Base-by-base conservation (phyloP, 148 eudicot genomes). In the Polygonum aviculare region DNA sequence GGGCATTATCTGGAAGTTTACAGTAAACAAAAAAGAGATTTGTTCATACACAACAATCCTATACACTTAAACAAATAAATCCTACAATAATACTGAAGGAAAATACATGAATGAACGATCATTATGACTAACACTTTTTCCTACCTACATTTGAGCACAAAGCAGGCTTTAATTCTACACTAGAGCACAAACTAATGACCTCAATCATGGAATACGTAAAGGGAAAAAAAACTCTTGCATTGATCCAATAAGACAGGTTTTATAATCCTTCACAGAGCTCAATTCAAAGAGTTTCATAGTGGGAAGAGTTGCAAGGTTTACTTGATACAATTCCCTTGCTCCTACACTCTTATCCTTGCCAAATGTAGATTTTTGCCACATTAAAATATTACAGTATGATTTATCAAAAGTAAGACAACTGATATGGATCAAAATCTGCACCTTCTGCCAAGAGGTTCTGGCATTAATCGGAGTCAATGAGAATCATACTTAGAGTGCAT, bases 1-100 rank as follows among this genome's bases (percentile, higher is more conserved):
- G 75, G 98, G 98, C 69, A 90, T 77, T 16, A 92, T 95, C 98
- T 94, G 72, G 81, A 80, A 82, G 22, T 77, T 49, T 78, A 77
- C 72, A 74, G 22, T 41, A 55, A 12, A 44, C 31, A 26, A 19
- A 76, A 75, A 3, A 21, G 45, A 51, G 5, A 72, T 77, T 8
- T 59, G 44, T 18, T 67, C 72, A 36, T 44, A 36, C 38, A 72
- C 5, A 36, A 36, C 33, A 59, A 44, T 63, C 41, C 1, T 8
- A 59, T 39, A 19, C 47, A 52, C 8, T 11, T 51, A 71, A 39
- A 21, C 26, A 62, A 41, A 22, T 26, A 7, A 67, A 4, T 36
- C 21, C 44, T 15, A 15, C 11, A 12, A 36, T 15, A 35, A 60
- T 60, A 31, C 7, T 60, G 9, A 60, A 60, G 55, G 16, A 35